These are phyloP conservation scores for Musa balbisiana DNA, from an alignment of 202 grass and related monocot genomes.

Conservation along the genomic window DNA sequence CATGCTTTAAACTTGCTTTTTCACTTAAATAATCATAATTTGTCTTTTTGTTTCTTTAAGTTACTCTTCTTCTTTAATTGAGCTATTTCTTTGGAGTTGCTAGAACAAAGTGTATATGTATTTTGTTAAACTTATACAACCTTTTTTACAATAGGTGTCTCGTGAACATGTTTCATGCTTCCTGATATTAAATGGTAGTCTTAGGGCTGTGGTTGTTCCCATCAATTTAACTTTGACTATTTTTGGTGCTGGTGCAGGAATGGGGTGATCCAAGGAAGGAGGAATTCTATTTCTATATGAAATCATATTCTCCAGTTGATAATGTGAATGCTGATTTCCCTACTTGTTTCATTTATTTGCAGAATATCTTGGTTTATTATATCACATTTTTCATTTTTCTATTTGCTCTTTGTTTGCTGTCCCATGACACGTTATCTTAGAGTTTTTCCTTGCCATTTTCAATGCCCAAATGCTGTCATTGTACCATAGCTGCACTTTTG, in stretches of 20 bases:
- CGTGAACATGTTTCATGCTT: not conserved
- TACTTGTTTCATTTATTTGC: not conserved
- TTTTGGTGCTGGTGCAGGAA: slow-evolving; percentile 48
- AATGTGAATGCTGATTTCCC: slow-evolving; percentile 42
- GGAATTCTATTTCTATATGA: slow-evolving; percentile 92
- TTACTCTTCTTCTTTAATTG: no score
- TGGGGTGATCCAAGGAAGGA: slow-evolving; percentile 96
- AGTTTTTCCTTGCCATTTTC: no score
- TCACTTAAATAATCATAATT: no score
- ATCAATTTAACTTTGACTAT: not conserved
- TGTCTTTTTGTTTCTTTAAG: no score
- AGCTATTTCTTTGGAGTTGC: no score
- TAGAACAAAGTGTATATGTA: no score
- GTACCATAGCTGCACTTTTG: no score
- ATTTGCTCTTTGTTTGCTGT: not conserved
- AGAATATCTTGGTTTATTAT: not conserved
- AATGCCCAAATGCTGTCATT: no score
- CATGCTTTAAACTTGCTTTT: no score
- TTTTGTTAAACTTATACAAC: no score
- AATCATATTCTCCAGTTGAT: slow-evolving; percentile 93
- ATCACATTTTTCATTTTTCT: not conserved
- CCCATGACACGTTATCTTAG: no score
- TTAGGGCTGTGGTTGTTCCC: not conserved
- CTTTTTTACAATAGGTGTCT: not conserved
- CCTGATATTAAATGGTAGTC: not conserved